A percentile compares a stretch with the other conserved stretches of the same genome.
phyloP scores from a whole-genome alignment of 768 basidiomycete species.

The Podaxis mareebaensis region DNA sequence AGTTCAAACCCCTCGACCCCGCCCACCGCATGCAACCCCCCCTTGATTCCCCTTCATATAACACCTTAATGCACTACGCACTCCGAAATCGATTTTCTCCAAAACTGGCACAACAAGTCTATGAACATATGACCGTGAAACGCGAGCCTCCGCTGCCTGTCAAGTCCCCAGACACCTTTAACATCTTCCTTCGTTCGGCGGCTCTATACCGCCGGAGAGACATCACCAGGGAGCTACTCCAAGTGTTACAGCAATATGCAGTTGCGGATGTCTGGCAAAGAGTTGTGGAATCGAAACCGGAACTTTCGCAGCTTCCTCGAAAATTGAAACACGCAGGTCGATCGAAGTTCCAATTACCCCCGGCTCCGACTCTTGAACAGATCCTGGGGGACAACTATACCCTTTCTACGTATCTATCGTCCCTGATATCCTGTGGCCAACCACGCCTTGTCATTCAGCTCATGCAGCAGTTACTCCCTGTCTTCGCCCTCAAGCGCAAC shows the following conservation, averaged over 20 bases:
- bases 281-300: not conserved
- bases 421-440: conserved; percentile 51
- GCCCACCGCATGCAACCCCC: conserved; percentile 19
- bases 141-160: conserved; percentile 37
- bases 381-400: conserved; percentile 42
- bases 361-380: conserved; percentile 8
- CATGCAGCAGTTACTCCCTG: conserved; percentile 60
- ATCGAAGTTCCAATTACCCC: not conserved
- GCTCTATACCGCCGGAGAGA: conserved; percentile 49
- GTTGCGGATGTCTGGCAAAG: not conserved
- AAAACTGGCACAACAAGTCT: conserved; percentile 43
- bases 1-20: conserved; percentile 2
- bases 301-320: conserved; percentile 16
- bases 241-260: conserved; percentile 24
- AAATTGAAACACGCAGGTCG: conserved; percentile 9
- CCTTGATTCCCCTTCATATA: conserved; percentile 39
- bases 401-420: conserved; percentile 51
- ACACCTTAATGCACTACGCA: conserved; percentile 66
- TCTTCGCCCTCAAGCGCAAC: conserved; percentile 31
- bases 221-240: conserved; percentile 40
- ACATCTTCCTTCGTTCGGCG: conserved; percentile 57
- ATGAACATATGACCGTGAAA: conserved; percentile 54
- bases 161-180: conserved; percentile 23
- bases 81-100: conserved; percentile 60
- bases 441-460: conserved; percentile 43